phyloP scores from a whole-genome alignment of 2,329 filamentous ascomycete species.

The Xylariaceae sp. region DNA sequence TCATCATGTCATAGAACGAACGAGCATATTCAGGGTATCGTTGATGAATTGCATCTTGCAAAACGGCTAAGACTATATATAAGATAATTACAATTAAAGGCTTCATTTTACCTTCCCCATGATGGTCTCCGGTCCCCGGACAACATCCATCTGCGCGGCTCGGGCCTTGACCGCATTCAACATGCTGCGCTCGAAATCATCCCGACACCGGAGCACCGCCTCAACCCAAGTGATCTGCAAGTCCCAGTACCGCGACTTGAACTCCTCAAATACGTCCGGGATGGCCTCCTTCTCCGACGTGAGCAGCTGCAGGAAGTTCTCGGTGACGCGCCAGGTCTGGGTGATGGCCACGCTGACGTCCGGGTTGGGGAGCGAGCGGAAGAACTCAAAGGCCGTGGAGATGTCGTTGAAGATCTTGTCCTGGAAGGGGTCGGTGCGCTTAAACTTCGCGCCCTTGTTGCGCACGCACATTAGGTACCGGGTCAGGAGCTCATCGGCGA shows the following conservation, averaged over 20 bases:
- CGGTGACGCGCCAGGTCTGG: slow-evolving; percentile 86
- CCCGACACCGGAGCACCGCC: slow-evolving; percentile 75
- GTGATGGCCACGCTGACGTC: slow-evolving; percentile 73
- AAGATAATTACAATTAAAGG: background rate
- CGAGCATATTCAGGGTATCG: slow-evolving; percentile 19
- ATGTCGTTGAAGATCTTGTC: slow-evolving; percentile 95
- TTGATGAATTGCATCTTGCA: slow-evolving; percentile 13
- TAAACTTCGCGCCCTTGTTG: slow-evolving; percentile 88
- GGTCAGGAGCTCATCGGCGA: slow-evolving; percentile 85
- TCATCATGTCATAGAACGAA: background rate
- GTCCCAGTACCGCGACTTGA: slow-evolving; percentile 90
- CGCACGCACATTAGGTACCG: slow-evolving; percentile 79
- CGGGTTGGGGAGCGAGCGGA: slow-evolving; percentile 64
- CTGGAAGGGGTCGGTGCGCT: slow-evolving; percentile 77
- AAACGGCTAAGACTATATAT: slow-evolving; percentile 13
- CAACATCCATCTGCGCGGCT: slow-evolving; percentile 79
- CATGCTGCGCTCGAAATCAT: slow-evolving; percentile 92
- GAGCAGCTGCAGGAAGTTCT: slow-evolving; percentile 77
- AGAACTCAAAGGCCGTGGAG: slow-evolving; percentile 84
- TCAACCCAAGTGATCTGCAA: slow-evolving; percentile 94
- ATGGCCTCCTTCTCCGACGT: slow-evolving; percentile 68
- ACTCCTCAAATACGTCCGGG: slow-evolving; percentile 72
- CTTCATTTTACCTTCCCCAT: slow-evolving; percentile 83
- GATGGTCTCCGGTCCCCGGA: slow-evolving; percentile 81
- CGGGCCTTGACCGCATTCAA: slow-evolving; percentile 80